Evolutionary conservation across 75 land plant genomes (phyloP).

Genomic region (Adiantum capillusveneris): DNA sequence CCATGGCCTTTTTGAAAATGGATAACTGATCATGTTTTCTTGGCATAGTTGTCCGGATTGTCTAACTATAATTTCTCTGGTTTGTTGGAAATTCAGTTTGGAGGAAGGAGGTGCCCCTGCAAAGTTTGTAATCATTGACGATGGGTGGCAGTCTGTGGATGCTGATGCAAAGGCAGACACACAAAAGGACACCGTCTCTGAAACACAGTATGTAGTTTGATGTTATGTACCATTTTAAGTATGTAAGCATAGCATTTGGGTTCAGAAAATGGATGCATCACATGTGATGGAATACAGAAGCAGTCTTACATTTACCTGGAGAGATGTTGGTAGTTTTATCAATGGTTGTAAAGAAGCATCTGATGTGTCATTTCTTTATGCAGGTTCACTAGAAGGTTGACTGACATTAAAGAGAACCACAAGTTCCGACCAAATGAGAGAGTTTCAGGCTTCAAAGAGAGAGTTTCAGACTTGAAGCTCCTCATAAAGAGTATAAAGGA

Average conservation of each 20-base stretch:
- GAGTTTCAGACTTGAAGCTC: no score
- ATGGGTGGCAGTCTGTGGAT: slow-evolving; percentile 36
- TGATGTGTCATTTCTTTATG: slow-evolving; percentile 3
- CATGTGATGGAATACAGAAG: no score
- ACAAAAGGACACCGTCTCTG: no score
- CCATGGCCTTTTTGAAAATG: not conserved
- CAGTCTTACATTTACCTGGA: no score
- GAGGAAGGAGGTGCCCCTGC: slow-evolving; percentile 29
- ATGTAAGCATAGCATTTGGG: no score
- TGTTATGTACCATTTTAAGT: no score
- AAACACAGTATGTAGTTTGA: no score
- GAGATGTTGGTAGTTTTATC: no score
- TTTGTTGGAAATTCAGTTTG: slow-evolving; percentile 12
- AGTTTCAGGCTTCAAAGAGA: no score
- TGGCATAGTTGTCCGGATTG: not conserved
- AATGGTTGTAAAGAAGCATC: no score
- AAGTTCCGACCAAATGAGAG: slow-evolving; percentile 66
- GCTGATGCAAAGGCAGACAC: slow-evolving; percentile 19
- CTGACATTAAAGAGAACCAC: slow-evolving; percentile 78
- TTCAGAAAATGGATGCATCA: no score
- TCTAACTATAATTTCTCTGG: not conserved
- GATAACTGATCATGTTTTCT: not conserved
- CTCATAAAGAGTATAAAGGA: no score
- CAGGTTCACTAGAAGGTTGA: slow-evolving; percentile 65
- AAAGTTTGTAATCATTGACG: slow-evolving; percentile 27